Percentiles rank a stretch among this genome's conserved stretches.
These are phyloP conservation scores for Diaporthe ilicicola DNA, from an alignment of 2,329 filamentous ascomycete species.

Conservation along the genomic window DNA sequence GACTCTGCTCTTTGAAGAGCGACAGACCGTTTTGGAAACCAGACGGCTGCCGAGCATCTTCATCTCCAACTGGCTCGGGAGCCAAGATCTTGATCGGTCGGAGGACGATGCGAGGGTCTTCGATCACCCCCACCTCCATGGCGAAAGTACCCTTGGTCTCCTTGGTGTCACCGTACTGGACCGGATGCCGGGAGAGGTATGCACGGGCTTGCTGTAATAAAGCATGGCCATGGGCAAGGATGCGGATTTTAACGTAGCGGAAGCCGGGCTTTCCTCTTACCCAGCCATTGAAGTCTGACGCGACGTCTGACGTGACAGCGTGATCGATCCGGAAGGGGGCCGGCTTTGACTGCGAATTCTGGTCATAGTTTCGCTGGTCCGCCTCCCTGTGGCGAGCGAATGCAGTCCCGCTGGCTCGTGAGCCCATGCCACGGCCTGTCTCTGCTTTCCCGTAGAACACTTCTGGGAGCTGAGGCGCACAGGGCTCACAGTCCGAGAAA, in stretches of 20 bases:
- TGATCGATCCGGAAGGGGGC: constrained; percentile 26
- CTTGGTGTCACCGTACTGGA: background rate
- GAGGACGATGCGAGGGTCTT: constrained; percentile 21
- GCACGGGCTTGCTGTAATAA: constrained; percentile 30
- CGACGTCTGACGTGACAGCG: background rate
- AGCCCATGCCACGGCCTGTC: background rate
- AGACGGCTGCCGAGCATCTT: background rate
- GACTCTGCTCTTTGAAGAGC: constrained; percentile 37
- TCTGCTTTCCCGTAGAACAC: constrained; percentile 4
- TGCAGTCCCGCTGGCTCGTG: background rate
- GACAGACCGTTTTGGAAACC: constrained; percentile 25
- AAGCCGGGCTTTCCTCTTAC: background rate
- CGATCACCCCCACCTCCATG: constrained; percentile 27
- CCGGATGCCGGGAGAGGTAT: constrained; percentile 20
- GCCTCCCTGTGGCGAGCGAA: constrained; percentile 4
- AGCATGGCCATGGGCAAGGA: constrained; percentile 23
- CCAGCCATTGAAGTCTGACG: background rate
- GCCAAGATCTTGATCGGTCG: background rate
- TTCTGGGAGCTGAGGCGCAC: constrained; percentile 15
- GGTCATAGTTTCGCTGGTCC: constrained; percentile 17
- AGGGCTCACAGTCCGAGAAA: background rate
- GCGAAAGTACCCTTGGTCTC: constrained; percentile 18
- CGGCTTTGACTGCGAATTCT: constrained; percentile 4
- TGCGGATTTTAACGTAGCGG: constrained; percentile 27
- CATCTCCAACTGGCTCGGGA: background rate